Conservation (phyloP, 208 protist genomes). For the Borovskyia barvae region DNA sequence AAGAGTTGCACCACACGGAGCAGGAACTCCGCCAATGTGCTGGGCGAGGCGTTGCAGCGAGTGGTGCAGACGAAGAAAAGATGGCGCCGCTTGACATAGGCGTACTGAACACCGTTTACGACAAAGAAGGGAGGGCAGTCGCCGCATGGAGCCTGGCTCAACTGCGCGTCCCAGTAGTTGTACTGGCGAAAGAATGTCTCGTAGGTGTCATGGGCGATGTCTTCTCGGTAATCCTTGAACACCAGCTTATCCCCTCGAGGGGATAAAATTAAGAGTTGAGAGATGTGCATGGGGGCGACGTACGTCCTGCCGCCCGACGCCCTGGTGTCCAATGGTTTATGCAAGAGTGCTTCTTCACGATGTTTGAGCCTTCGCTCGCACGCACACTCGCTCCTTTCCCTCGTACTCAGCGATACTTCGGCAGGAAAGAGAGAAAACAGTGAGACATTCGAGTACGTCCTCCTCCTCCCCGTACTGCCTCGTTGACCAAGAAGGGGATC, state of each 20-base stretch:
- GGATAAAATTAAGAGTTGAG: constrained; percentile 87
- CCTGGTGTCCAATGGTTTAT: too few relatives aligned
- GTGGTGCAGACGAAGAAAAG: constrained; percentile 88
- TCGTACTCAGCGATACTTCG: too few relatives aligned
- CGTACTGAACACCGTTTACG: constrained; percentile 83
- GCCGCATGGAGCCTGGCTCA: constrained; percentile 39
- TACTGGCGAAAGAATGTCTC: constrained; percentile 89
- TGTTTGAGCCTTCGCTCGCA: too few relatives aligned
- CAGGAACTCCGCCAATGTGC: constrained; percentile 75
- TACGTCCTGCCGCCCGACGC: not conserved
- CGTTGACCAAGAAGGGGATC: too few relatives aligned
- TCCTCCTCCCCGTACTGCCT: too few relatives aligned
- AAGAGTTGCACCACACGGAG: constrained; percentile 64
- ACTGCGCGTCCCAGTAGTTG: constrained; percentile 50
- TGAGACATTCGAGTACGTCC: too few relatives aligned
- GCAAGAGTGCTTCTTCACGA: too few relatives aligned
- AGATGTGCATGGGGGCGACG: constrained; percentile 39
- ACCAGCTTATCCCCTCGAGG: constrained; percentile 79
- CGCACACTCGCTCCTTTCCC: too few relatives aligned
- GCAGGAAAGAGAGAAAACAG: too few relatives aligned
- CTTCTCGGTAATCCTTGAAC: constrained; percentile 81
- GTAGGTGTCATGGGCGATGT: constrained; percentile 51
- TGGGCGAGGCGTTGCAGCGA: constrained; percentile 64
- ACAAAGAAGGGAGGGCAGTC: constrained; percentile 60
- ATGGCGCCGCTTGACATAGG: constrained; percentile 58